Percentiles rank a stretch among this genome's conserved stretches.
These are phyloP conservation scores for Trametes maxima DNA, from an alignment of 768 basidiomycete species.

Conservation along the genomic window DNA sequence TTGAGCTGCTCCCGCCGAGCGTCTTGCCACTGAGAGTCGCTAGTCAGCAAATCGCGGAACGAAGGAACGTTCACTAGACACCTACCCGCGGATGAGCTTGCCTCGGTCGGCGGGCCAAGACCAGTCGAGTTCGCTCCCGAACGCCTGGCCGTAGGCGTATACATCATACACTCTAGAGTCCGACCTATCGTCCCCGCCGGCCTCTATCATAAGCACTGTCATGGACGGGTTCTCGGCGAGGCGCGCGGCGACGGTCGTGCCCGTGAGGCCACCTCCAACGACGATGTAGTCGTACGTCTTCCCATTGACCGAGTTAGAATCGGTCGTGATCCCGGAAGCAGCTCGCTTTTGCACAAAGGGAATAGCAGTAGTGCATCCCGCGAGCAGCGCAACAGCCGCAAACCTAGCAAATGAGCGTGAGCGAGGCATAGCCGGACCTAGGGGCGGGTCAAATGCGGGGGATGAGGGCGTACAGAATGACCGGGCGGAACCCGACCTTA, in stretches of 20 bases:
- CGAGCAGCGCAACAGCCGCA: background rate
- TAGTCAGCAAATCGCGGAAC: background rate
- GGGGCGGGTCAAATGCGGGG: background rate
- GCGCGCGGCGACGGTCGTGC: conserved; percentile 50
- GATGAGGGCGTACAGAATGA: background rate
- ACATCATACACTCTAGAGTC: conserved; percentile 50
- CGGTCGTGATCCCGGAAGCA: conserved; percentile 10
- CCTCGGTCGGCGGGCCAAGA: conserved; percentile 30
- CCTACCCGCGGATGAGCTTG: conserved; percentile 37
- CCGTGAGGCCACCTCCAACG: conserved; percentile 48
- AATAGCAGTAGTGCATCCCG: background rate
- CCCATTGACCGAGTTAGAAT: background rate
- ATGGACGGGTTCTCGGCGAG: conserved; percentile 46
- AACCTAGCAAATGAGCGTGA: background rate
- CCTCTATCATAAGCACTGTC: conserved; percentile 54
- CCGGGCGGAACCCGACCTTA: background rate
- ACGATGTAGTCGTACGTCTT: conserved; percentile 35
- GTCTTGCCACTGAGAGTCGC: conserved; percentile 45
- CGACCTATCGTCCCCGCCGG: conserved; percentile 48
- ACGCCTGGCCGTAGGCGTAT: conserved; percentile 45
- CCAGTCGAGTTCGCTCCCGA: conserved; percentile 44
- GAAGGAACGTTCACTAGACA: background rate
- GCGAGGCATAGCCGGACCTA: background rate
- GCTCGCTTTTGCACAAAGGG: conserved; percentile 1
- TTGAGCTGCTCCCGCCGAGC: conserved; percentile 37